Percentiles rank a stretch among this genome's conserved stretches.
Conservation (phyloP, 1,284 basidiomycete genomes). For the Phaffia rhodozyma region DNA sequence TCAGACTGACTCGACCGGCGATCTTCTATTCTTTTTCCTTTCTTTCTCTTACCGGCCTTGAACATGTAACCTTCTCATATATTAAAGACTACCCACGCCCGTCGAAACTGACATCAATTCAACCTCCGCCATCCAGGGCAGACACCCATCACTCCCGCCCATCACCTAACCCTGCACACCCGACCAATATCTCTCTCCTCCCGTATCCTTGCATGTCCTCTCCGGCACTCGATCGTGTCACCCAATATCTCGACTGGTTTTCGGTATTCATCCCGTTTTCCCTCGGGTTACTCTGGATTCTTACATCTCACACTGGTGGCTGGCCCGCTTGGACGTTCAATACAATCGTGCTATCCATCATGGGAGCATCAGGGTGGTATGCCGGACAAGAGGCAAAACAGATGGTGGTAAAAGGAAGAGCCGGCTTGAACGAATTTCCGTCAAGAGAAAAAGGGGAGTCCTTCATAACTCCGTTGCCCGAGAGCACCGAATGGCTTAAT, state of each 20-base stretch:
- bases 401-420: too few species aligned
- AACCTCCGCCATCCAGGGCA: neutral
- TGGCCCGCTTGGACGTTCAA: conserved; percentile 40
- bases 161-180: conserved; percentile 32
- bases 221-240: conserved; percentile 31
- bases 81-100: too few species aligned
- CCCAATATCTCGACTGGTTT: conserved; percentile 32
- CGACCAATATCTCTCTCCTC: conserved; percentile 45
- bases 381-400: too few species aligned
- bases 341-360: conserved; percentile 32
- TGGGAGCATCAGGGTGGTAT: conserved; percentile 27
- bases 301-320: conserved; percentile 44
- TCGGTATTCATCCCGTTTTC: conserved; percentile 32
- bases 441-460: conserved; percentile 41
- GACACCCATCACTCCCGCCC: conserved; percentile 20
- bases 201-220: conserved; percentile 43
- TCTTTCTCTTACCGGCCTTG: neutral
- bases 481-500: conserved; percentile 53
- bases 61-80: neutral
- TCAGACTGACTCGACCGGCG: conserved; percentile 1
- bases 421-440: too few species aligned
- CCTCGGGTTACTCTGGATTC: conserved; percentile 38
- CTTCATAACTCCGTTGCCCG: conserved; percentile 43
- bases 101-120: neutral
- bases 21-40: too few species aligned